Evolutionary conservation across 1,284 basidiomycete genomes (phyloP).

Genomic region (Fistulinella staudtii): DNA sequence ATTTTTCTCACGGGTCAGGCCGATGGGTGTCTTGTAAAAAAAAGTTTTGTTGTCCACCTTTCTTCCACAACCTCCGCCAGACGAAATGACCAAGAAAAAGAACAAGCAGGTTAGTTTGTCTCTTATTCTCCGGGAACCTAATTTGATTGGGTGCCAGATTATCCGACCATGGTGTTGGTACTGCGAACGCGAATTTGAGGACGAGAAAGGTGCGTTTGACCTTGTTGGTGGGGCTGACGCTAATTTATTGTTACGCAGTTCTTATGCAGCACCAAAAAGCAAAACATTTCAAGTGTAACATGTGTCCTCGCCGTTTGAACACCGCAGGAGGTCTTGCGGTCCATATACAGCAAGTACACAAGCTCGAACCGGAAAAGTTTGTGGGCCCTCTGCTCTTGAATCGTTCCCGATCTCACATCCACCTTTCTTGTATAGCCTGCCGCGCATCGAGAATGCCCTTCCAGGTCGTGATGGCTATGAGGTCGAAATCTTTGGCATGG

Average conservation of each 20-base stretch:
- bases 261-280: slow-evolving; percentile 99
- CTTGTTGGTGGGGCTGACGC: neutral
- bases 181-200: slow-evolving; percentile 97
- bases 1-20: too few species aligned
- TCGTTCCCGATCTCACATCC: slow-evolving; percentile 5
- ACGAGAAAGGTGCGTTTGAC: slow-evolving; percentile 76
- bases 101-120: slow-evolving; percentile 59
- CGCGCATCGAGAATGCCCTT: slow-evolving; percentile 91
- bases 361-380: slow-evolving; percentile 93
- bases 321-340: slow-evolving; percentile 98
- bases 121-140: neutral
- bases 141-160: slow-evolving; percentile 45
- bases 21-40: too few species aligned
- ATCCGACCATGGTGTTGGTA: slow-evolving; percentile 98
- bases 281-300: slow-evolving; percentile 97
- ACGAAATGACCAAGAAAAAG: slow-evolving; percentile 76
- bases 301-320: slow-evolving; percentile 94
- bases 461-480: slow-evolving; percentile 97
- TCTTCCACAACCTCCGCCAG: slow-evolving; percentile 8
- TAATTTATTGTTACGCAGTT: slow-evolving; percentile 46
- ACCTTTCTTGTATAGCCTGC: slow-evolving; percentile 44
- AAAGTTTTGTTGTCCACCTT: slow-evolving; percentile 13
- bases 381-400: slow-evolving; percentile 28
- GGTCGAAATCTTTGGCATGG: slow-evolving; percentile 99
- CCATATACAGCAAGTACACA: slow-evolving; percentile 98